A percentile compares a stretch with the other conserved stretches of the same genome.
Conservation (phyloP, 176 grass and related monocot genomes). For the Bonia amplexicaulis region DNA sequence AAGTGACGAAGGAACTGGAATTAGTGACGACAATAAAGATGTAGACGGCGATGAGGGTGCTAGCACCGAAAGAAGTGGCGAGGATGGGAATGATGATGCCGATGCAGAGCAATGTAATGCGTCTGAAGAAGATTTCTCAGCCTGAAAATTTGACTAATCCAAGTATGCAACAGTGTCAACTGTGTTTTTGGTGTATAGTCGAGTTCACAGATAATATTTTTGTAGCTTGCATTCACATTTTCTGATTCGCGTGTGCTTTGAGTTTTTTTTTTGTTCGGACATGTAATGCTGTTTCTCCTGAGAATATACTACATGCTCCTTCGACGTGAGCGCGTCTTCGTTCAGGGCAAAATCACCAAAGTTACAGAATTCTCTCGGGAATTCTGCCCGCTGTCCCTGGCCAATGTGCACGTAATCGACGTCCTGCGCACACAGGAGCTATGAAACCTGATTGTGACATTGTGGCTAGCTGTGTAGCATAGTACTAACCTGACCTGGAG, state of each 20-base stretch:
- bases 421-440: not conserved
- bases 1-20: constrained; percentile 27
- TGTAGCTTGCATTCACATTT: not conserved
- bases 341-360: not conserved
- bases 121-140: constrained; percentile 22
- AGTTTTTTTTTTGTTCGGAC: not conserved
- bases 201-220: not conserved
- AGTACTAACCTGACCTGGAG: not conserved
- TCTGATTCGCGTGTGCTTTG: not conserved
- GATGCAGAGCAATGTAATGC: constrained; percentile 32
- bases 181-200: constrained; percentile 21
- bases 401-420: not conserved
- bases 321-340: not conserved
- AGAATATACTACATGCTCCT: not conserved
- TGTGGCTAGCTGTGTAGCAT: not conserved
- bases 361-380: not conserved
- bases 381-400: not conserved
- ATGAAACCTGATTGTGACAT: not conserved
- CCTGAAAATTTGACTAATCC: not conserved
- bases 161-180: not conserved
- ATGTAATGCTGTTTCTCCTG: not conserved
- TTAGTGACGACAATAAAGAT: not conserved
- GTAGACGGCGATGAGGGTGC: constrained; percentile 24
- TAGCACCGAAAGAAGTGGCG: not conserved
- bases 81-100: not conserved